Conservation (phyloP, 208 protist species). For the Leishmania major region DNA sequence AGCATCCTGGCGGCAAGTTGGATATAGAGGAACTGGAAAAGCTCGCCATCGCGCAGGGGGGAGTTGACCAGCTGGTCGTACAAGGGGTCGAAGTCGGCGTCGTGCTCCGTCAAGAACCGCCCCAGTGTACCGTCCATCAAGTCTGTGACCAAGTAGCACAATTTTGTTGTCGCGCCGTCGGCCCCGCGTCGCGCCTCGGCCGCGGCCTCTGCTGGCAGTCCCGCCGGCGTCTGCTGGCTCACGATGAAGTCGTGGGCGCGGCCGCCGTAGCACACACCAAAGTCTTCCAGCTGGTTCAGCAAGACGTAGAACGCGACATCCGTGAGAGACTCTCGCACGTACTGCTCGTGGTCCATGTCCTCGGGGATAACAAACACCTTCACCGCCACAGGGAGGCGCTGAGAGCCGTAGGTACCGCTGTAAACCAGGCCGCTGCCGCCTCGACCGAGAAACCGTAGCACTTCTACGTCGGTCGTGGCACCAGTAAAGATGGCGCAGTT, state of each 20-base stretch:
- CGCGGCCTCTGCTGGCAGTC: slow-evolving; percentile 57
- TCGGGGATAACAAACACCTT: slow-evolving; percentile 81
- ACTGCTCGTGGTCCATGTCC: slow-evolving; percentile 64
- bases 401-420: slow-evolving; percentile 53
- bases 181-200: slow-evolving; percentile 33
- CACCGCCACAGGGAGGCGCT: slow-evolving; percentile 70
- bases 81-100: slow-evolving; percentile 80
- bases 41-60: slow-evolving; percentile 64
- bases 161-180: slow-evolving; percentile 34
- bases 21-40: slow-evolving; percentile 86
- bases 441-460: slow-evolving; percentile 52
- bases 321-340: slow-evolving; percentile 81
- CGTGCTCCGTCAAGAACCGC: slow-evolving; percentile 73
- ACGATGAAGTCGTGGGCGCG: slow-evolving; percentile 85
- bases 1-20: slow-evolving; percentile 70
- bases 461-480: slow-evolving; percentile 44
- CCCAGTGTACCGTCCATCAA: slow-evolving; percentile 89
- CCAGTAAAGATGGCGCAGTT: slow-evolving; percentile 63
- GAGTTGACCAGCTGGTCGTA: slow-evolving; percentile 84
- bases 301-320: slow-evolving; percentile 84
- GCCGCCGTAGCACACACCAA: slow-evolving; percentile 47
- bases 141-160: slow-evolving; percentile 84
- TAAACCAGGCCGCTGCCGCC: slow-evolving; percentile 87
- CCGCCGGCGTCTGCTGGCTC: slow-evolving; percentile 46
- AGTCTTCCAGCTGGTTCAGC: slow-evolving; percentile 77